phyloP scores from a whole-genome alignment of 306 rosid genomes.

The Sesbania bispinosa region DNA sequence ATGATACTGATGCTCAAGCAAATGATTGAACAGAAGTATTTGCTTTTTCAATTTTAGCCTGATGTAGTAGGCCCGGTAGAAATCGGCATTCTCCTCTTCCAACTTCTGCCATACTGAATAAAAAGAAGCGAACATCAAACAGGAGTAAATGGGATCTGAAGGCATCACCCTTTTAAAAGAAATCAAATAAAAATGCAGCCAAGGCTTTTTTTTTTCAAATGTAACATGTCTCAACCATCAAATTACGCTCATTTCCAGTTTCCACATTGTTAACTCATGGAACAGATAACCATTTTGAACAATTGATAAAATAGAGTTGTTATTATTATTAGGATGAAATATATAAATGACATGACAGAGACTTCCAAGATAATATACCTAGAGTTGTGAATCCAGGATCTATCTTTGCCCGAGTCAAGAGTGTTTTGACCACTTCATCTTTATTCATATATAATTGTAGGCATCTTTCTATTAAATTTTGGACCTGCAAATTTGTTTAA shows the following conservation, averaged over 20 bases:
- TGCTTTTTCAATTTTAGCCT: conserved; percentile 78
- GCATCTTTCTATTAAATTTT: conserved; percentile 82
- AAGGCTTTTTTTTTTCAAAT: not conserved
- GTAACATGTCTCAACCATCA: not conserved
- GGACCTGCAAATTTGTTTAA: conserved; percentile 54
- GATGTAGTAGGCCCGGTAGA: conserved; percentile 77
- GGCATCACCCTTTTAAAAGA: not conserved
- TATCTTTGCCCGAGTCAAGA: conserved; percentile 78
- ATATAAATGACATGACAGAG: not conserved
- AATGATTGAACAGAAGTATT: conserved; percentile 68
- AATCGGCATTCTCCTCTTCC: conserved; percentile 88
- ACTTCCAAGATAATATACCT: conserved; percentile 48
- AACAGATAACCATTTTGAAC: not conserved
- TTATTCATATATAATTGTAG: conserved; percentile 76
- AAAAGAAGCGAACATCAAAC: not conserved
- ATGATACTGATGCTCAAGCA: conserved; percentile 72
- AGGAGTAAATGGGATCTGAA: conserved; percentile 12
- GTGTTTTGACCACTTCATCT: conserved; percentile 86
- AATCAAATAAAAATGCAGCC: not conserved
- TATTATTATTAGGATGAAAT: not conserved
- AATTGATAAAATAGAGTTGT: not conserved
- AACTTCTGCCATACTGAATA: conserved; percentile 84
- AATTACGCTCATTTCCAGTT: not conserved
- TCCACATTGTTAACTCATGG: not conserved
- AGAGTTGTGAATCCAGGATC: conserved; percentile 84